Evolutionary conservation across 2,329 filamentous ascomycete genomes (phyloP), one percentile per base, ranked within the genome.

Genomic region (Pseudogymnoascus sp.): DNA sequence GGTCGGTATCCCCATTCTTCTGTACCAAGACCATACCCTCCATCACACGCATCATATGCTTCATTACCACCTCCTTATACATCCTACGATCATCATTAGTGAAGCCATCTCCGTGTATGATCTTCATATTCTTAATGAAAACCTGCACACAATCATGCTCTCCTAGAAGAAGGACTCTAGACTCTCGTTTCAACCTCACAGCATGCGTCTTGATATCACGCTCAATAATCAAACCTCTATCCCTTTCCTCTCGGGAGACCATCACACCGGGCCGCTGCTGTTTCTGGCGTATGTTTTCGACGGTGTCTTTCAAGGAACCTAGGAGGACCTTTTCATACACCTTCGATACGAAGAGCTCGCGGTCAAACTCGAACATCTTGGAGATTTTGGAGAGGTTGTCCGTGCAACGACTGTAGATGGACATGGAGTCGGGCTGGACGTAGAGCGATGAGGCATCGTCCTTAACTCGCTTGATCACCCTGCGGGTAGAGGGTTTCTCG

Each of bases 351-450:
- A 64, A 64, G 18, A 62, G 57, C 26, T 64, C 45, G 36, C 54
- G 36, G 36, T 64, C 64, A 54, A 65, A 64, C 5, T 65, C 57
- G 40, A 65, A 65, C 6, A 61, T 29, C 40, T 63, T 60, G n/a
- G 36, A 61, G n/a, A 63, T 10, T 29, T 54, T 65, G 4, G 63
- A 65, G 31, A 57, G 12, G 61, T 42, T 62, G 29, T 29, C 60
- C 60, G 63, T 39, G 14, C 51, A 42, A 16, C 36, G 36, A 37
- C 61, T 65, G 12, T 37, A 60, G 7, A 62, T 11, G 14, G 64
- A 65, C 2, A 54, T 21, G 10, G 60, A 60, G 34, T 54, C 47
- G 10, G 18, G 34, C 21, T 39, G 5, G 42, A 39, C 36, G 34
- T 57, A 63, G 18, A 63, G 34, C 29, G 62, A 63, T 18, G 51